Conservation (phyloP, 225 moss, liverwort and hornwort species). For the Sphagnum tenellum region DNA sequence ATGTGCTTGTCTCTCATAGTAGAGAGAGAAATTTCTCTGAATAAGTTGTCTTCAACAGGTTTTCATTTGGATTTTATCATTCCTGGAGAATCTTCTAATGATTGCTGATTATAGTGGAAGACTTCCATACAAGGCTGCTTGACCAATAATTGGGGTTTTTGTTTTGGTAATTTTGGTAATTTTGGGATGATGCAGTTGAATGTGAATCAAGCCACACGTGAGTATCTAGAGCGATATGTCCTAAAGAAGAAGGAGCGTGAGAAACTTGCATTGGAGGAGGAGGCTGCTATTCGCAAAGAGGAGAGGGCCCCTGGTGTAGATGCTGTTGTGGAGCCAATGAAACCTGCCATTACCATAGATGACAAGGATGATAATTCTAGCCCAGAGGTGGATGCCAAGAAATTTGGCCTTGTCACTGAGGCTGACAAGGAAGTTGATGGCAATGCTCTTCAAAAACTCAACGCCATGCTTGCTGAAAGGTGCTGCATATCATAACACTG, state of each 20-base stretch:
- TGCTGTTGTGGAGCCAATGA: constrained; percentile 53
- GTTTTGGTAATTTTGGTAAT: no score
- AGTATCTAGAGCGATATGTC: constrained; percentile 91
- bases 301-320: constrained; percentile 93
- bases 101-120: no score
- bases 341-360: constrained; percentile 28
- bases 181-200: constrained; percentile 53
- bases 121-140: no score
- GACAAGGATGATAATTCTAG: constrained; percentile 34
- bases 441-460: constrained; percentile 58
- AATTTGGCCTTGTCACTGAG: constrained; percentile 79
- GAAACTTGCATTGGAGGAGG: constrained; percentile 65
- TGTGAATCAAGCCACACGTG: constrained; percentile 95
- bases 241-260: constrained; percentile 87
- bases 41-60: no score
- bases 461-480: constrained; percentile 82
- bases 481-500: constrained; percentile 5
- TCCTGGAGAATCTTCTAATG: no score
- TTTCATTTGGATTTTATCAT: no score
- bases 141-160: no score
- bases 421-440: constrained; percentile 75
- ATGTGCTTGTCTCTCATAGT: no score
- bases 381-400: constrained; percentile 67
- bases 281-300: constrained; percentile 65
- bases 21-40: no score